Evolutionary conservation across 2,329 filamentous ascomycete species (phyloP), one percentile per base, ranked within the genome.

Genomic region (Hypoxylon sp.): DNA sequence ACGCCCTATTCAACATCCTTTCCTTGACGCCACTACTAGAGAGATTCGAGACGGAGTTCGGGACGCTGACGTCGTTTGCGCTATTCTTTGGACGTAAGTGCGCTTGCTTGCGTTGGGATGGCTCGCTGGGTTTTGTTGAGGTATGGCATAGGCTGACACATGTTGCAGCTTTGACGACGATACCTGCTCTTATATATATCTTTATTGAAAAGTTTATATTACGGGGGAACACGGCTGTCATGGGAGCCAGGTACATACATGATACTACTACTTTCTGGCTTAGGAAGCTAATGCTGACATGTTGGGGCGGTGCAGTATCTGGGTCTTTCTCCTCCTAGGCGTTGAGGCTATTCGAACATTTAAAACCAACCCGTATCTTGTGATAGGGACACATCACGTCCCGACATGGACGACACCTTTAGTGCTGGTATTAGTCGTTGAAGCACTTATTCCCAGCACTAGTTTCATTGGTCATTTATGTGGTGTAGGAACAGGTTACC

Each of bases 341-440:
- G 89, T 91, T 70, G 95, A 98, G 80, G 90, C 93, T 5, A 91
- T 98, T 71, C 93, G 94, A 78, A 94, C 93, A 2, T 95, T 92
- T 80, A 90, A 89, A 74, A 85, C 89, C 32, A 94, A 97, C 76
- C 96, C 96, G 0, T 86, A 91, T 77, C 90, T 98, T 72, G 87
- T 85, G 23, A 82, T 91, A 64, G 84, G 80, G 43, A 85, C 84
- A 6, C 82, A 85, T 57, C 83, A 92, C 72, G 93, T 99, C 63
- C 95, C 96, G 2, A 98, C 94, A 0, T 98, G 95, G 94, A 92
- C 90, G 6, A 93, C 92, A 1, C 95, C 96, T 3, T 82, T 98
- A n/a, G 83, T 93, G 55, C 83, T 93, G 74, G 87, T 92, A 53
- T 80, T 97, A 38, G 85, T 95, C 13, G 88, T 93, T 36, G 89